A percentile compares a stretch with the other conserved stretches of the same genome.
Evolutionary conservation across 768 basidiomycete genomes (phyloP).

Genomic region (Leucosporidium yakuticum): DNA sequence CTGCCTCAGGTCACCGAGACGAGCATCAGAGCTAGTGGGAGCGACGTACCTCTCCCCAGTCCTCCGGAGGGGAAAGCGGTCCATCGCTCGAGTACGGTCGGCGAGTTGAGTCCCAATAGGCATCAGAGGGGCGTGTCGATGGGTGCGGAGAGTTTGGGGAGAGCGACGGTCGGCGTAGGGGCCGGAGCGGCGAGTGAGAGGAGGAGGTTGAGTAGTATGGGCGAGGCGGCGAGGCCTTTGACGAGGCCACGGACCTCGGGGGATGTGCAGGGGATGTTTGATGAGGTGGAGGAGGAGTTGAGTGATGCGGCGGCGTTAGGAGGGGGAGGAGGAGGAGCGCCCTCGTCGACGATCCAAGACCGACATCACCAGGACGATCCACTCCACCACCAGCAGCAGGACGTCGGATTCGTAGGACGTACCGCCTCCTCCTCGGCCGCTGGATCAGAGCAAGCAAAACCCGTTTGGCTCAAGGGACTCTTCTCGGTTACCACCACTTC

Average conservation of each 20-base stretch:
- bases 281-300: conserved; percentile 23
- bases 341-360: background rate
- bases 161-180: background rate
- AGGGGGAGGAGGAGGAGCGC: background rate
- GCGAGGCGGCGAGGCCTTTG: too few species aligned
- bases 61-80: conserved; percentile 29
- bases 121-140: conserved; percentile 28
- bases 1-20: conserved; percentile 33
- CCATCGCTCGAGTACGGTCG: conserved; percentile 25
- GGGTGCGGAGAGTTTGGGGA: conserved; percentile 10
- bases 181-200: background rate
- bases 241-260: too few species aligned
- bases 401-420: conserved; percentile 12
- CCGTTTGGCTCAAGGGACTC: conserved; percentile 89
- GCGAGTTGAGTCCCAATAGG: conserved; percentile 23
- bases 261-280: conserved; percentile 5
- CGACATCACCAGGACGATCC: background rate
- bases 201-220: background rate
- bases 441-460: conserved; percentile 72
- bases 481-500: conserved; percentile 97
- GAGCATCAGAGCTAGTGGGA: conserved; percentile 4
- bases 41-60: conserved; percentile 24
- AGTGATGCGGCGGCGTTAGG: background rate
- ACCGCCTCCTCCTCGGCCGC: background rate
- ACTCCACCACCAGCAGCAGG: background rate